Evolutionary conservation across 176 grass and related monocot species (phyloP).

Genomic region (Carex parvula): DNA sequence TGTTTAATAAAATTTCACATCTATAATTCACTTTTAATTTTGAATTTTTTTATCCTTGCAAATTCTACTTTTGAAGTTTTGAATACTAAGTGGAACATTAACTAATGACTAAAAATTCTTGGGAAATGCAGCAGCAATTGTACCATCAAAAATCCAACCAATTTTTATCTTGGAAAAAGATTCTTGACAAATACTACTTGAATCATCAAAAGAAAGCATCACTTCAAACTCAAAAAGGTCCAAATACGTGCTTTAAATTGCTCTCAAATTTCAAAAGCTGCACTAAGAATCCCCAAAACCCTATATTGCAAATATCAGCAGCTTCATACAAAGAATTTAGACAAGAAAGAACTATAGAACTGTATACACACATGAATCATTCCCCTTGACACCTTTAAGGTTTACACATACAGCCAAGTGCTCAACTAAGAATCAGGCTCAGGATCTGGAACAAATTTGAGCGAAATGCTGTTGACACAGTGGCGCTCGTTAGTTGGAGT

Average conservation of each 20-base stretch:
- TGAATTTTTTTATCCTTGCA: no score
- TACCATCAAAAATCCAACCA: no score
- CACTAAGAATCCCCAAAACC: background rate
- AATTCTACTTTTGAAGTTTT: no score
- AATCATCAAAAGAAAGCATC: background rate
- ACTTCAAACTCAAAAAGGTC: background rate
- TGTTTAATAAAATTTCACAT: no score
- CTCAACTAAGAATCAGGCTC: conserved; percentile 27
- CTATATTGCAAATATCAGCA: background rate
- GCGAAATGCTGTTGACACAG: conserved; percentile 88
- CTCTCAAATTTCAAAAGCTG: background rate
- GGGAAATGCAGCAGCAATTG: no score
- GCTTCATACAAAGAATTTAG: background rate
- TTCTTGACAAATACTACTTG: background rate
- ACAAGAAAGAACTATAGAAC: background rate
- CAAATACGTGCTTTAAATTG: background rate
- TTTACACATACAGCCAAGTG: background rate
- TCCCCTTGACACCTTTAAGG: background rate
- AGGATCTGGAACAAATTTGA: conserved; percentile 58
- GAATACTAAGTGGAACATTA: no score
- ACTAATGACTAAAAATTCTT: no score
- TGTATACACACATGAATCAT: background rate
- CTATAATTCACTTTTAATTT: no score
- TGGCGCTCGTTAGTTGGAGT: conserved; percentile 79
- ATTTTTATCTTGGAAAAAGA: background rate